A percentile compares a stretch with the other conserved stretches of the same genome.
Evolutionary conservation across 805 yeast species (phyloP).

Genomic region (Torulaspora microellipsoides): DNA sequence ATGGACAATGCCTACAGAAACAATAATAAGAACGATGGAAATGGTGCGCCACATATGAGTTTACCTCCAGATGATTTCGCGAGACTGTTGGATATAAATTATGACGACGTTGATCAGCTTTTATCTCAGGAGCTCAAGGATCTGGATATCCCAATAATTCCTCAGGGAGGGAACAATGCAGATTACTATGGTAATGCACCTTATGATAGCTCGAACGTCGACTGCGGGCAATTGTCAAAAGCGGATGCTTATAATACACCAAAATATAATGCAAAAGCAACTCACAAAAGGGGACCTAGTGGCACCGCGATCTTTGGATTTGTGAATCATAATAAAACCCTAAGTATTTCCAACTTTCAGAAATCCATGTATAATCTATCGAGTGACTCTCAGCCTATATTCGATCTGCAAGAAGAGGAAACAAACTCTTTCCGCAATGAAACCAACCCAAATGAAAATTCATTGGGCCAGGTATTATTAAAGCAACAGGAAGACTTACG

Average conservation of each 20-base stretch:
- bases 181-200: neutral
- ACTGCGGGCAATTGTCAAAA: constrained; percentile 19
- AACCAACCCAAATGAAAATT: constrained; percentile 31
- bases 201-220: constrained; percentile 10
- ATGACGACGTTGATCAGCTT: constrained; percentile 50
- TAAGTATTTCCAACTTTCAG: constrained; percentile 51
- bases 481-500: constrained; percentile 29
- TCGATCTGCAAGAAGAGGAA: neutral
- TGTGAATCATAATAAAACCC: constrained; percentile 55
- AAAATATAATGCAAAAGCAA: constrained; percentile 6
- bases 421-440: constrained; percentile 32
- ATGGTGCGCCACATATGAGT: neutral
- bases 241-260: constrained; percentile 10
- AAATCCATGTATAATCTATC: constrained; percentile 10
- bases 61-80: constrained; percentile 45
- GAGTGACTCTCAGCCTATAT: neutral
- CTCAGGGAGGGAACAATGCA: constrained; percentile 8
- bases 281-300: constrained; percentile 59
- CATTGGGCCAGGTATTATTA: constrained; percentile 16
- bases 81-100: constrained; percentile 41
- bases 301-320: constrained; percentile 83
- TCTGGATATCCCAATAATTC: constrained; percentile 53
- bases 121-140: constrained; percentile 58
- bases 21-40: constrained; percentile 3
- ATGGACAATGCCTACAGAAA: constrained; percentile 1